Base-by-base conservation (phyloP, 352 stramenopile genomes). In the Globisporangium okanoganense region DNA sequence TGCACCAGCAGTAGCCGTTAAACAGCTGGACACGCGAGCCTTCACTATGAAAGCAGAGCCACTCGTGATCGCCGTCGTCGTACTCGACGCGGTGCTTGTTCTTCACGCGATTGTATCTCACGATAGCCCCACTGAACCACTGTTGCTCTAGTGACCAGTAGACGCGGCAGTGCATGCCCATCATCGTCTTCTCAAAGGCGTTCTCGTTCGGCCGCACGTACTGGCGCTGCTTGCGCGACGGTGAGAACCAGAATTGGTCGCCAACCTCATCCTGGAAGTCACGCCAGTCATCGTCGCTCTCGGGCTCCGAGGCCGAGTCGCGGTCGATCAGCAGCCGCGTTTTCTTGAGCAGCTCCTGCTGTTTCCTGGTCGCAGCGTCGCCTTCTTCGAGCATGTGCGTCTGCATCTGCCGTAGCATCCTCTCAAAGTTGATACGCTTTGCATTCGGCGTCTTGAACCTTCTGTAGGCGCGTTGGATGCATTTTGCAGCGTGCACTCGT, bases 161-260 rank as follows among this genome's bases (percentile, higher is more conserved):
- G 25, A 94, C 77, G 6, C 78, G 77, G 56, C 84, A 90, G 2
- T 58, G 25, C 64, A 88, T 75, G 14, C 85, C 79, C 13, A 94
- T 65, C 45, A 92, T 61, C 31, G 61, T 67, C 61, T 78, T 80
- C 45, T 87, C 72, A 10, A 62, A 58, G 0, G 78, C 80, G 29
- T 72, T 70, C 14, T 90, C 78, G 47, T 89, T 91, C n/a, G 82
- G 85, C 14, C 84, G 75, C 16, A 92, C 67, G 58, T 86, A 85
- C 13, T 73, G 61, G 0, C 80, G 76, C 38, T 72, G 58, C 49
- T 89, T 85, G 4, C 77, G 71, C 14, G 81, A 92, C 7, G 85
- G 79, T 9, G 85, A 94, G 66, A 92, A 94, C 79, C 82, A 94
- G 51, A 91, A 92, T 51, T 76, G 71, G 44, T 85, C 76, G 5